Conservation (phyloP, 2,329 filamentous ascomycete genomes). For the Ilyonectria mors-panacis region DNA sequence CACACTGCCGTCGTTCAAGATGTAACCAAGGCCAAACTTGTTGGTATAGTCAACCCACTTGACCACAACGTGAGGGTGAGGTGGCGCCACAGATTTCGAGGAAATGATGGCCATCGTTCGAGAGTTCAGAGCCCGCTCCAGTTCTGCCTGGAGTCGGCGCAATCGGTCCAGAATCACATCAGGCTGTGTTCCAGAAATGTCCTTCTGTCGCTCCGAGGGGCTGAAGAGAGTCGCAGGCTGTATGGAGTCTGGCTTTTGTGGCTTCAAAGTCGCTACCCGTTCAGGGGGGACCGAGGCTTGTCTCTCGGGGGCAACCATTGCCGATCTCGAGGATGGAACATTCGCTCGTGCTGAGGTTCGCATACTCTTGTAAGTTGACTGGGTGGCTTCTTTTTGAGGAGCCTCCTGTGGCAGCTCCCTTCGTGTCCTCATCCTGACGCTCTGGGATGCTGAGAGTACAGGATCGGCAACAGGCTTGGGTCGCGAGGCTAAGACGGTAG, state of each 20-base stretch:
- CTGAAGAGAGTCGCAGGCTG: conserved; percentile 69
- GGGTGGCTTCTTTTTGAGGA: conserved; percentile 40
- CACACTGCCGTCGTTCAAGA: conserved; percentile 85
- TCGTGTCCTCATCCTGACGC: conserved; percentile 47
- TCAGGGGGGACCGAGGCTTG: conserved; percentile 48
- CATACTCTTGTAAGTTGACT: conserved; percentile 46
- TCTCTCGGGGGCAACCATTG: conserved; percentile 49
- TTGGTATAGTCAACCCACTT: conserved; percentile 94
- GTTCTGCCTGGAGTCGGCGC: conserved; percentile 69
- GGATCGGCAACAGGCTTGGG: conserved; percentile 46
- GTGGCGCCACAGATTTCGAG: conserved; percentile 66
- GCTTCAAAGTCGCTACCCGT: conserved; percentile 42
- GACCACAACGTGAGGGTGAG: conserved; percentile 75
- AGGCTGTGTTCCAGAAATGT: conserved; percentile 68
- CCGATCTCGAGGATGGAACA: conserved; percentile 48
- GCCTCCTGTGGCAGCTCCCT: conserved; percentile 48
- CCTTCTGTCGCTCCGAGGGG: conserved; percentile 65
- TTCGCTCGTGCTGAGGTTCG: conserved; percentile 48
- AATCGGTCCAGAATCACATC: conserved; percentile 71
- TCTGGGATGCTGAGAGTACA: conserved; percentile 48
- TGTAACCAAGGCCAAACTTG: conserved; percentile 88
- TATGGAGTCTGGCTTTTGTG: conserved; percentile 49
- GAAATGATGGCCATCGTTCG: conserved; percentile 74
- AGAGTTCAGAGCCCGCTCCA: conserved; percentile 75
- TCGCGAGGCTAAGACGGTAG: conserved; percentile 44